Evolutionary conservation across 441 rosid species (phyloP), one percentile per base, ranked within the genome.

Genomic region (Codiaeum variegatum): DNA sequence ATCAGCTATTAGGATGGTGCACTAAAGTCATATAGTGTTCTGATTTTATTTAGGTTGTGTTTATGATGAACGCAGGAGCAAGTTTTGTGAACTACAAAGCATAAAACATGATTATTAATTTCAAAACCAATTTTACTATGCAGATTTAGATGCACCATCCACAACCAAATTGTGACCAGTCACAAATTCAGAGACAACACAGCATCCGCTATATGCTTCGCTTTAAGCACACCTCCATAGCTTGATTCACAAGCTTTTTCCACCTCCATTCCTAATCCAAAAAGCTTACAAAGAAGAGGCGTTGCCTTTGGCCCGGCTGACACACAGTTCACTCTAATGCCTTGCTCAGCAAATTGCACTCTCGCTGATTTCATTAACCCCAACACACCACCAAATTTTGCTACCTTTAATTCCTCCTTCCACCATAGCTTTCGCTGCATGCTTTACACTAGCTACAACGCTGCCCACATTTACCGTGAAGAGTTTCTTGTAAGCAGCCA

Each of bases 151-250:
- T 72, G 58, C 77, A 5, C 78, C 86, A 26, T 85, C 88, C 1
- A 85, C 83, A 7, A 51, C 66, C 69, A 83, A n/a, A 31, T 85
- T 74, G 56, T 83, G 83, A 1, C 86, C 84, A 0, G 74, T 80
- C 4, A 85, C 24, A 31, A 83, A 68, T 69, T 61, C 72, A 1
- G 86, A 52, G 83, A 83, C 73, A 80, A 2, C 32, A 77, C 83
- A 18, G 83, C 83, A 40, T 83, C 82, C 13, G 84, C 85, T 24
- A 78, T 77, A 32, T 79, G 73, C 46, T 54, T 42, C 16, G 1
- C 60, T 46, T 62, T 79, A 58, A 79, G n/a, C 47, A 31, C 67
- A 7, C 85, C 88, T 6, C 0, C 11, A 44, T 23, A 72, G 1
- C 21, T n/a, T 4, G 65, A 26, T 49, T 72, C 81, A 18, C 24